These are phyloP conservation scores for Claviceps sp. DNA, from an alignment of 2,329 filamentous ascomycete genomes.

Conservation along the genomic window DNA sequence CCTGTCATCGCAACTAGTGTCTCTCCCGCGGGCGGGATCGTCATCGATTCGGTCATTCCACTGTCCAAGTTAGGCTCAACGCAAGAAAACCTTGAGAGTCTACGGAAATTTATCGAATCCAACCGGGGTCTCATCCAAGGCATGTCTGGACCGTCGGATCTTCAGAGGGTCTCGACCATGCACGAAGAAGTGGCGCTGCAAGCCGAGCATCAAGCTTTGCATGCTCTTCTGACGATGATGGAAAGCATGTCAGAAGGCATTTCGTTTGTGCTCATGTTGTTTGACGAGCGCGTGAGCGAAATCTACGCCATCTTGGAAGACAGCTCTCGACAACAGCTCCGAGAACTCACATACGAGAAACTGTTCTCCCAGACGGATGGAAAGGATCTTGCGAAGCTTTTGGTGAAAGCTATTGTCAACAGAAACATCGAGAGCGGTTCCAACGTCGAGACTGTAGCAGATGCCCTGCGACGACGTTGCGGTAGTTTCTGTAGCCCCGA, in stretches of 20 bases:
- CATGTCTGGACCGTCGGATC: constrained; percentile 74
- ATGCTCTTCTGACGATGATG: constrained; percentile 74
- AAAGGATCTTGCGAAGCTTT: constrained; percentile 78
- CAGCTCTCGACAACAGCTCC: constrained; percentile 52
- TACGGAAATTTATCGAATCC: constrained; percentile 70
- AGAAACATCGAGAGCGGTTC: constrained; percentile 93
- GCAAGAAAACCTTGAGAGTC: constrained; percentile 65
- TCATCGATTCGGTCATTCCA: constrained; percentile 53
- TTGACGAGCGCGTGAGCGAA: constrained; percentile 84
- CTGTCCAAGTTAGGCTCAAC: constrained; percentile 57
- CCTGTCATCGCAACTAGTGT: constrained; percentile 49
- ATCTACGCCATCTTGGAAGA: constrained; percentile 69
- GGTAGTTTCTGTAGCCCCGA: constrained; percentile 96
- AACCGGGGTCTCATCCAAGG: constrained; percentile 91
- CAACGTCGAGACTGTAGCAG: constrained; percentile 93
- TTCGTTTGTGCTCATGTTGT: constrained; percentile 86
- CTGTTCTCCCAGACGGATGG: constrained; percentile 71
- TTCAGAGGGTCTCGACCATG: constrained; percentile 64
- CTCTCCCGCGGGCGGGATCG: constrained; percentile 43
- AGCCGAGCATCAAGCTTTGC: constrained; percentile 84
- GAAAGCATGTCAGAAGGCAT: constrained; percentile 91
- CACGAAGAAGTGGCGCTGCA: constrained; percentile 88
- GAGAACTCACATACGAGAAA: constrained; percentile 71
- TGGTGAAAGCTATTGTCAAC: constrained; percentile 97
- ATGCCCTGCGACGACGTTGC: constrained; percentile 81